phyloP scores from a whole-genome alignment of 768 basidiomycete genomes.

The Paxillus involutus region DNA sequence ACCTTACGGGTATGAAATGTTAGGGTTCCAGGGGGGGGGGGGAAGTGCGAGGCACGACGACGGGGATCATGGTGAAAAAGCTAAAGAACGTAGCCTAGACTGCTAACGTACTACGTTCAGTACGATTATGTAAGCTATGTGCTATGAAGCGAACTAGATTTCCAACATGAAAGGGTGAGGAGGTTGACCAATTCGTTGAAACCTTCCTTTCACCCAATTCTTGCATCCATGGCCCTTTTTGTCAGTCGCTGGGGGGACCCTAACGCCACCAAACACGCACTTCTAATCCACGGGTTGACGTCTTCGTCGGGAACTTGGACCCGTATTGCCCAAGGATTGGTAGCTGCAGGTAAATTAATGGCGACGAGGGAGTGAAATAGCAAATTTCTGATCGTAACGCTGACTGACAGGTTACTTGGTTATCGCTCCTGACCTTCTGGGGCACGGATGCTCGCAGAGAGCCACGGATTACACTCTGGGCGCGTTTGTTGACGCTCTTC shows the following conservation, averaged over 20 bases:
- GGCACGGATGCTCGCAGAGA: constrained; percentile 14
- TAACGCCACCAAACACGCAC: constrained; percentile 2
- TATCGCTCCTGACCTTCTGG: constrained; percentile 22
- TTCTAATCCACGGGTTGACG: constrained; percentile 6
- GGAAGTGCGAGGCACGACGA: too few relatives aligned
- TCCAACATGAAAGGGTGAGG: too few relatives aligned
- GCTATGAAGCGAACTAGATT: too few relatives aligned
- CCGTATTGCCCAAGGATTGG: constrained; percentile 3
- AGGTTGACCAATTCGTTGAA: too few relatives aligned
- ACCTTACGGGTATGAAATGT: too few relatives aligned
- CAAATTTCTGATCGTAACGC: background rate
- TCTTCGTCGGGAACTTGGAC: constrained; percentile 1
- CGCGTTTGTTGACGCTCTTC: constrained; percentile 12
- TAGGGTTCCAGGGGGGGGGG: too few relatives aligned
- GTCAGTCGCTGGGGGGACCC: constrained; percentile 6
- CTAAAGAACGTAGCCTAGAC: too few relatives aligned
- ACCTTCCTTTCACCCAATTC: too few relatives aligned
- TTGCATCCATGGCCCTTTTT: background rate
- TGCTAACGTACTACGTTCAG: too few relatives aligned
- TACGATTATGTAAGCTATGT: too few relatives aligned
- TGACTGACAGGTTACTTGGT: constrained; percentile 22
- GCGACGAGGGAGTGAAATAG: background rate
- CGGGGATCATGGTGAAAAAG: too few relatives aligned
- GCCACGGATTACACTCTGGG: constrained; percentile 12
- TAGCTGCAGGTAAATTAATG: constrained; percentile 1